A percentile compares a stretch with the other conserved stretches of the same genome.
Evolutionary conservation across 73 alveolate genomes (phyloP).

Genomic region (Paramecium tetraurelia): DNA sequence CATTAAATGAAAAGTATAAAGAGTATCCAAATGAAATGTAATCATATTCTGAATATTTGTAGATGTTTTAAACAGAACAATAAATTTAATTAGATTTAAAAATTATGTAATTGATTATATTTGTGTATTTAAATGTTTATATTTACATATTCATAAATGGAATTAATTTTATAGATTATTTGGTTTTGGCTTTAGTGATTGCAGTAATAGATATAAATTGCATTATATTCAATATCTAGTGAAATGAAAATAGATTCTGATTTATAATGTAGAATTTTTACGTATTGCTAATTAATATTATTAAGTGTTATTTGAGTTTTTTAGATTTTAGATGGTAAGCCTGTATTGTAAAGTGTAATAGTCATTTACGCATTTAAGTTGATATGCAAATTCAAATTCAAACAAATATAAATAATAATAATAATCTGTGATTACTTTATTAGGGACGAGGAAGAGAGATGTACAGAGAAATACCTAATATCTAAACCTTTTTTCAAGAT

Average conservation of each 20-base stretch:
- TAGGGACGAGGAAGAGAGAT: not conserved
- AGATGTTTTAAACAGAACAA: not conserved
- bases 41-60: not conserved
- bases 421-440: too few relatives aligned
- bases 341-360: not conserved
- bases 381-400: too few relatives aligned
- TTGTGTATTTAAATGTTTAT: not conserved
- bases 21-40: not conserved
- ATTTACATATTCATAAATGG: not conserved
- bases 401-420: too few relatives aligned
- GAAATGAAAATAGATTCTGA: not conserved
- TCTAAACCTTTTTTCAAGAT: not conserved
- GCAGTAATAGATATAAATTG: not conserved
- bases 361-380: too few relatives aligned
- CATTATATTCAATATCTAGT: not conserved
- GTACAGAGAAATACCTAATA: not conserved
- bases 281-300: too few relatives aligned
- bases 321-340: not conserved
- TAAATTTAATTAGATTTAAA: not conserved
- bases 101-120: not conserved
- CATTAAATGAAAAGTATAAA: not conserved
- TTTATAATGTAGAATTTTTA: not conserved
- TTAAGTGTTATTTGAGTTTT: not conserved
- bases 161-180: not conserved
- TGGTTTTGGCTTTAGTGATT: not conserved